These are phyloP conservation scores for Carnegiea gigantea DNA, from an alignment of 179 eudicot genomes.

Conservation along the genomic window DNA sequence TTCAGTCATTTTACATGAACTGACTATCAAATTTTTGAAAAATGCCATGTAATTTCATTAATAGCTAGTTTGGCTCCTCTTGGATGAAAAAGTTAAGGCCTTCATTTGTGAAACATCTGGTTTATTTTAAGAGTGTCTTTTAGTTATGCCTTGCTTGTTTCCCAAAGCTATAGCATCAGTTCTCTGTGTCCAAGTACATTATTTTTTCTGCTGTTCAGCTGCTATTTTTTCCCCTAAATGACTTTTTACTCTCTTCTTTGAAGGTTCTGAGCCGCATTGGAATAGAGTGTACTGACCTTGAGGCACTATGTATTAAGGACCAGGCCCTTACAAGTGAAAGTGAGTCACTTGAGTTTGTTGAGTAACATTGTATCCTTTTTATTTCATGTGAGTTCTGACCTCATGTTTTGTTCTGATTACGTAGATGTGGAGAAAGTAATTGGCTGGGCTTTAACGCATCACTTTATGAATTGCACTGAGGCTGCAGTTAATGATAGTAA, in stretches of 20 bases:
- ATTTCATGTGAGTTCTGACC: background rate
- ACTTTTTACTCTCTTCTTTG: constrained; percentile 21
- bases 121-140: background rate
- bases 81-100: background rate
- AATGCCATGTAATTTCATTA: background rate
- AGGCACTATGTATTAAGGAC: constrained; percentile 70
- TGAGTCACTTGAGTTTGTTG: constrained; percentile 31
- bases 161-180: background rate
- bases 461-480: constrained; percentile 64
- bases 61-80: background rate
- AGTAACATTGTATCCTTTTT: background rate
- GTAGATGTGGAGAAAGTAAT: constrained; percentile 76
- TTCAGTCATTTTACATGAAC: background rate
- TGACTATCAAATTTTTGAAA: background rate
- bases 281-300: constrained; percentile 72
- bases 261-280: constrained; percentile 69
- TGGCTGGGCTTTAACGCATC: constrained; percentile 93
- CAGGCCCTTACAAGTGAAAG: constrained; percentile 86
- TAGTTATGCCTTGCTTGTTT: background rate
- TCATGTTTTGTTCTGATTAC: constrained; percentile 9
- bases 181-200: background rate
- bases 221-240: background rate
- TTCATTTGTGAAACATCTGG: background rate
- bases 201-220: background rate
- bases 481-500: constrained; percentile 49